phyloP scores from a whole-genome alignment of 345 rosid species.

The Rhodomyrtus tomentosa region DNA sequence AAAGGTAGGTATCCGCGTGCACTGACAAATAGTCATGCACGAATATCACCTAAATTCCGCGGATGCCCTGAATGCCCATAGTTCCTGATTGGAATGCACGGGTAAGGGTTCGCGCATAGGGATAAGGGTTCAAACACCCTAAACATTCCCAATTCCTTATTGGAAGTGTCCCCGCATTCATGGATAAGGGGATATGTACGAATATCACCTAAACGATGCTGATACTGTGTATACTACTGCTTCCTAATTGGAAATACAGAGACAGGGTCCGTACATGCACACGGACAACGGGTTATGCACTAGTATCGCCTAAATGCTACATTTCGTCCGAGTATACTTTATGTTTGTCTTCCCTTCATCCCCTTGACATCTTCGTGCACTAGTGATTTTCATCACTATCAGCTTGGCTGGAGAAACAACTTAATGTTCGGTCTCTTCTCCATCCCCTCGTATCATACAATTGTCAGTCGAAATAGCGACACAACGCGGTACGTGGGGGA shows the following conservation, averaged over 20 bases:
- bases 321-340: background rate
- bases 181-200: background rate
- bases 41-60: background rate
- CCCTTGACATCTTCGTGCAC: background rate
- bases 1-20: background rate
- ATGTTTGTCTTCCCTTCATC: background rate
- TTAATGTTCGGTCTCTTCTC: no score
- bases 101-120: accelerated
- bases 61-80: background rate
- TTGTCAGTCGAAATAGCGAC: no score
- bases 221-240: background rate
- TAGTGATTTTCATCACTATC: background rate
- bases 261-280: background rate
- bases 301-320: background rate
- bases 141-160: background rate
- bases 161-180: accelerated
- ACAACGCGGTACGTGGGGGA: background rate
- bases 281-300: background rate
- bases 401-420: no score
- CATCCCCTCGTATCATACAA: no score
- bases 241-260: background rate
- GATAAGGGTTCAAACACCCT: background rate
- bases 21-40: background rate
- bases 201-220: background rate
- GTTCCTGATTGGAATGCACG: background rate